Conservation (phyloP, 768 basidiomycete genomes). For the Tremella yokohamensis region DNA sequence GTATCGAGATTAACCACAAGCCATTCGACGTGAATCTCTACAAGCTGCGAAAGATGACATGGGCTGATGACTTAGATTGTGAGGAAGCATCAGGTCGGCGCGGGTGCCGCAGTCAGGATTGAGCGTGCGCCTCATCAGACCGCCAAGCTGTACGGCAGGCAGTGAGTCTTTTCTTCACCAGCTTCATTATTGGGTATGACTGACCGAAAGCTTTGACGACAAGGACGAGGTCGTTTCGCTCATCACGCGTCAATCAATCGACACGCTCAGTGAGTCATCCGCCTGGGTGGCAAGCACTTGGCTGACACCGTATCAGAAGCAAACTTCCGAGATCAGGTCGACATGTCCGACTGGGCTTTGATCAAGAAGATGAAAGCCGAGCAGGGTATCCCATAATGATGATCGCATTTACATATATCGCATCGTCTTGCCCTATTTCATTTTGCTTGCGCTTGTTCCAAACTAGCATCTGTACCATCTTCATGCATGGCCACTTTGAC, state of each 20-base stretch:
- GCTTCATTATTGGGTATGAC: background rate
- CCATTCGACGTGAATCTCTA: constrained; percentile 60
- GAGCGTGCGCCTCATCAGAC: constrained; percentile 84
- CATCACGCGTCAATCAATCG: constrained; percentile 87
- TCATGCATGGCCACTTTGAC: too few species aligned
- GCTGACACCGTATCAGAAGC: constrained; percentile 56
- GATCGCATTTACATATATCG: too few species aligned
- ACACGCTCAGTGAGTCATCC: constrained; percentile 74
- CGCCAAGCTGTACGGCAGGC: constrained; percentile 90
- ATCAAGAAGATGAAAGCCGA: constrained; percentile 60
- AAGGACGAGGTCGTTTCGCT: constrained; percentile 90
- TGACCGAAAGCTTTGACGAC: constrained; percentile 56
- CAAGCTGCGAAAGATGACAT: too few species aligned
- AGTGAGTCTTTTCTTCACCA: constrained; percentile 54
- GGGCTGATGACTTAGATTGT: constrained; percentile 49
- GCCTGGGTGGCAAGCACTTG: background rate
- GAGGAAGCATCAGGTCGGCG: constrained; percentile 92
- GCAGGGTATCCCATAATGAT: constrained; percentile 29
- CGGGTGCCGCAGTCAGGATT: constrained; percentile 95
- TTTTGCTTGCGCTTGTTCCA: too few species aligned
- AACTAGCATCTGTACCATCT: too few species aligned
- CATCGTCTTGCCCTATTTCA: too few species aligned
- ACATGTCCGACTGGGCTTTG: constrained; percentile 86
- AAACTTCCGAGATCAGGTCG: constrained; percentile 80
- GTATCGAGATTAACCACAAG: constrained; percentile 96